Evolutionary conservation across 116 monocot genomes (phyloP).

Genomic region (Iris pallida): DNA sequence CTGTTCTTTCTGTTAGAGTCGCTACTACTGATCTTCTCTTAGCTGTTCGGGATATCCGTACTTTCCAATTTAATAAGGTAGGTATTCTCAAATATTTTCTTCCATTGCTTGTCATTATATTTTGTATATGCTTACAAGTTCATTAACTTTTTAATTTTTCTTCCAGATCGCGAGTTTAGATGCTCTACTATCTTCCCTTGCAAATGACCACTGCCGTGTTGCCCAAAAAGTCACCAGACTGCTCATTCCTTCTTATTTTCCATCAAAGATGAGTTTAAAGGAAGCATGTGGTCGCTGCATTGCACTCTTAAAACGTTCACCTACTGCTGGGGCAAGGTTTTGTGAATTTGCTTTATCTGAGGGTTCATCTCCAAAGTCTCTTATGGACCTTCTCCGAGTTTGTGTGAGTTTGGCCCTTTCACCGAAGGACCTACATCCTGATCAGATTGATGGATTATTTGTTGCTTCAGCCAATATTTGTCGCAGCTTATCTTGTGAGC

Average conservation of each 20-base stretch:
- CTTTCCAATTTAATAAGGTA: slow-evolving; percentile 83
- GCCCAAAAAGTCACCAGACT: slow-evolving; percentile 82
- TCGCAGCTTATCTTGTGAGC: slow-evolving; percentile 36
- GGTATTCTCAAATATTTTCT: not conserved
- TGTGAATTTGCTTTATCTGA: slow-evolving; percentile 83
- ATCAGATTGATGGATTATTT: slow-evolving; percentile 64
- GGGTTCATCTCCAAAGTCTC: slow-evolving; percentile 63
- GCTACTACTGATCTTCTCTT: slow-evolving; percentile 76
- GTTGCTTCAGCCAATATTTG: slow-evolving; percentile 66
- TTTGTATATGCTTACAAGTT: not conserved
- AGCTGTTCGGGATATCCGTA: slow-evolving; percentile 54
- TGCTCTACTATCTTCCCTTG: slow-evolving; percentile 60
- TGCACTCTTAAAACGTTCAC: slow-evolving; percentile 74
- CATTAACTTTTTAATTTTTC: slow-evolving; percentile 8
- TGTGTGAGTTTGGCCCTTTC: slow-evolving; percentile 39
- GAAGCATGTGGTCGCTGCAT: slow-evolving; percentile 75
- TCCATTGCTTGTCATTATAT: not conserved
- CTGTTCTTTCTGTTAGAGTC: slow-evolving; percentile 62
- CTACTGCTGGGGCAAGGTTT: slow-evolving; percentile 83
- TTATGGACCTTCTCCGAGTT: slow-evolving; percentile 64
- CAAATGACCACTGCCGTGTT: slow-evolving; percentile 67
- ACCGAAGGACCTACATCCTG: slow-evolving; percentile 35
- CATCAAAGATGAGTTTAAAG: slow-evolving; percentile 45
- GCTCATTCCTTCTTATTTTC: slow-evolving; percentile 88
- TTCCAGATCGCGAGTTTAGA: slow-evolving; percentile 75